Evolutionary conservation across 306 rosid genomes (phyloP), one percentile per base, ranked within the genome.

Genomic region (Castanospermum australe): DNA sequence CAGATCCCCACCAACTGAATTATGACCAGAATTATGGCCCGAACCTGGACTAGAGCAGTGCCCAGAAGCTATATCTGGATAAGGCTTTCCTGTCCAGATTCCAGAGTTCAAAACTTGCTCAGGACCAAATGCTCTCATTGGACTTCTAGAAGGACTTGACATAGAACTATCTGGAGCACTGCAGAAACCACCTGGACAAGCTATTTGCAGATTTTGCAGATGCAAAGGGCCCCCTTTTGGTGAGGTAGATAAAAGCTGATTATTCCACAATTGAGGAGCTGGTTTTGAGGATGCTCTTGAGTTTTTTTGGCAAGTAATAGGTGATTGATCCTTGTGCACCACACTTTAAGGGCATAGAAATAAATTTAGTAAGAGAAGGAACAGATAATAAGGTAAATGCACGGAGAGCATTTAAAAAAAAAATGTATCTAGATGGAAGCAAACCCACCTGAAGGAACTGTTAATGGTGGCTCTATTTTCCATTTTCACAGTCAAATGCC

Each of bases 111-210:
- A 50, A 75, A 83, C 79, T 80, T 88, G 94, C 79, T 88, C 98
- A 59, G 89, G 41, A 78, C 92, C 88, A 86, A 59, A 83, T 62
- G 80, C 91, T 81, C 92, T 85, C 78, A 81, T 81, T 32, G 93
- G 95, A 84, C 92, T 93, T 84, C 87, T 88, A 65, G 86, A 87
- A 84, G 94, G 98, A 87, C 95, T 91, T 78, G 92, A 88, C 82
- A 81, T 67, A 30, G 94, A 91, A 72, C 97, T 90, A 86, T 83
- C 93, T 4, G 93, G 97, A 80, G 93, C 97, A 79, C 97, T 90
- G 87, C 75, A 83, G 63, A 90, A 82, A 45, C 92, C 97, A 74
- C 94, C 91, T 54, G 83, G 81, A 38, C 47, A 76, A 77, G 92
- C 90, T 62, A 90, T 87, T 84, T 81, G 90, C 67, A 88, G 84